phyloP scores from a whole-genome alignment of 495 filamentous ascomycete species.

The Pyrenula aspistea region DNA sequence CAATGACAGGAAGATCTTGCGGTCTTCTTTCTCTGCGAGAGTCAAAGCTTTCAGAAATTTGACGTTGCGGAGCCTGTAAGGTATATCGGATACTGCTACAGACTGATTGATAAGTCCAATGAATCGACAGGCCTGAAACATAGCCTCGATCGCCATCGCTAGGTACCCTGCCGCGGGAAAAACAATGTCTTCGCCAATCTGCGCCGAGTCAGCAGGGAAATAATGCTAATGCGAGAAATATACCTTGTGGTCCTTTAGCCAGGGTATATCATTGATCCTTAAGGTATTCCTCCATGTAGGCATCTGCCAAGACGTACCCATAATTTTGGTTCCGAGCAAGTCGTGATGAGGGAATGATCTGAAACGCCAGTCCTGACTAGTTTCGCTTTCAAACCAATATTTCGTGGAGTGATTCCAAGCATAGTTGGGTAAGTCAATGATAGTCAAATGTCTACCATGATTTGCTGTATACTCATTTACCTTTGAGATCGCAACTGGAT shows the following conservation, averaged over 20 bases:
- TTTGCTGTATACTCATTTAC: conserved; percentile 4
- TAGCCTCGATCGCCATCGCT: conserved; percentile 34
- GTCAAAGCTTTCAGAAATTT: conserved; percentile 8
- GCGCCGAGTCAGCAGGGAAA: too few species aligned
- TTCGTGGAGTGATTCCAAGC: conserved; percentile 13
- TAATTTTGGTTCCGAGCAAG: conserved; percentile 26
- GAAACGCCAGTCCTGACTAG: conserved; percentile 28
- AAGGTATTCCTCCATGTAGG: conserved; percentile 29
- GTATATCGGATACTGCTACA: too few species aligned
- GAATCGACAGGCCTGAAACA: too few species aligned
- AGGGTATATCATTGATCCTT: conserved; percentile 26
- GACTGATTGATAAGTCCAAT: too few species aligned
- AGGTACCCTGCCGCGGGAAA: conserved; percentile 35
- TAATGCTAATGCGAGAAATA: too few species aligned
- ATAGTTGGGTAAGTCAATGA: conserved; percentile 16
- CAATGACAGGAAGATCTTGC: conserved; percentile 2
- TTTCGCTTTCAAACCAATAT: conserved; percentile 32
- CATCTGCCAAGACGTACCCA: conserved; percentile 20
- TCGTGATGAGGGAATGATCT: conserved; percentile 28
- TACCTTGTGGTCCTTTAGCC: conserved; percentile 37
- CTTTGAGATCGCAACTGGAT: conserved; percentile 1
- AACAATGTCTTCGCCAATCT: conserved; percentile 22
- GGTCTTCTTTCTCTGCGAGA: conserved; percentile 5
- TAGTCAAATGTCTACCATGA: neutral
- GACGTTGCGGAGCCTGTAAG: conserved; percentile 13